A percentile compares a stretch with the other conserved stretches of the same genome.
Evolutionary conservation across 208 protist species (phyloP).

Genomic region (Wallacemonas sp.): DNA sequence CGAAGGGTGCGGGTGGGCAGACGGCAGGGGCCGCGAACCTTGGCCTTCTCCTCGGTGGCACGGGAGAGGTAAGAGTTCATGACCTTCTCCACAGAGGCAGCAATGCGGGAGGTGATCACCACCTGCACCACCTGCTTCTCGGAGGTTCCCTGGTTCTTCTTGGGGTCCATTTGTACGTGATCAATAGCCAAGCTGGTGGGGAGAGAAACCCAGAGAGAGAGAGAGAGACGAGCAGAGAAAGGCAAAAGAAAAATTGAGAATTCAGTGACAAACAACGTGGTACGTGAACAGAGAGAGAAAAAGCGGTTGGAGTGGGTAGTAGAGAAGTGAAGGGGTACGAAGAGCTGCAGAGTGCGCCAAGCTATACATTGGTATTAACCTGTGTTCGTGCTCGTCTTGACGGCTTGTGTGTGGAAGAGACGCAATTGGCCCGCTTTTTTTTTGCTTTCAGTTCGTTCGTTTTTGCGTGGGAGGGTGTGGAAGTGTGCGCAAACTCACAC

Average conservation of each 20-base stretch:
- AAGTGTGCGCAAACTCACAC: no score
- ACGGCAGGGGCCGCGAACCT: slow-evolving; percentile 97
- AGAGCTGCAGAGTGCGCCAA: no score
- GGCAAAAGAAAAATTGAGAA: neutral
- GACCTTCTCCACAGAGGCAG: slow-evolving; percentile 97
- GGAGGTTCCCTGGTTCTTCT: slow-evolving; percentile 61
- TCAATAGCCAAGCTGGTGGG: slow-evolving; percentile 41
- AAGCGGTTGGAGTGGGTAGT: neutral
- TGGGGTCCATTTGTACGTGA: slow-evolving; percentile 83
- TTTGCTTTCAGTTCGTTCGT: no score
- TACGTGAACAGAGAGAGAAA: neutral
- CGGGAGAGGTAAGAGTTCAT: slow-evolving; percentile 93
- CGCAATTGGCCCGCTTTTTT: no score
- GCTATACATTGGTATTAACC: no score
- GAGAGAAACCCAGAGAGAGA: neutral
- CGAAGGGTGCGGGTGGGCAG: slow-evolving; percentile 98
- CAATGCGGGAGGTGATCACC: slow-evolving; percentile 96
- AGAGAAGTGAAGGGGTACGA: no score
- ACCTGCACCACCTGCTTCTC: slow-evolving; percentile 95
- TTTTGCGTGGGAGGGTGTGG: no score
- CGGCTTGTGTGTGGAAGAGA: neutral
- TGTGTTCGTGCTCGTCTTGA: no score
- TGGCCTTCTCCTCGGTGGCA: slow-evolving; percentile 95
- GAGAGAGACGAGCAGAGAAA: neutral
- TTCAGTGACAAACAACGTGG: no score